Conservation (phyloP, 805 yeast genomes). For the Candida montana region DNA sequence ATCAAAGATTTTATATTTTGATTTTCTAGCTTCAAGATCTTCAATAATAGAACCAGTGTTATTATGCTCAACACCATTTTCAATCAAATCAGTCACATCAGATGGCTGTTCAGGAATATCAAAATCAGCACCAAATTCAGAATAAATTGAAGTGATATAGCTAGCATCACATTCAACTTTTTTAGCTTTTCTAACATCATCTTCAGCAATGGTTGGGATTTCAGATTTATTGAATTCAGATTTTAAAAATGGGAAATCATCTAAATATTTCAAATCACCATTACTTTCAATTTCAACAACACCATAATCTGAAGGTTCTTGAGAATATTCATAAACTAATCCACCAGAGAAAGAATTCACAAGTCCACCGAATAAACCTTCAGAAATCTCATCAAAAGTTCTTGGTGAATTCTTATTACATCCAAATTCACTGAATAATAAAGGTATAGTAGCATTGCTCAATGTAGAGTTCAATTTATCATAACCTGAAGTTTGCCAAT, state of each 20-base stretch:
- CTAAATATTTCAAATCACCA: constrained; percentile 34
- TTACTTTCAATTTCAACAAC: constrained; percentile 50
- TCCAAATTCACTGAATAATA: constrained; percentile 75
- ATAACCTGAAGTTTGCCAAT: constrained; percentile 70
- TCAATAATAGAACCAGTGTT: constrained; percentile 40
- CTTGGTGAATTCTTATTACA: constrained; percentile 77
- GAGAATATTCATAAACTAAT: constrained; percentile 83
- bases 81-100: constrained; percentile 38
- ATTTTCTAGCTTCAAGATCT: constrained; percentile 31
- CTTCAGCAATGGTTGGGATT: constrained; percentile 34
- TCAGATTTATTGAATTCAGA: constrained; percentile 33
- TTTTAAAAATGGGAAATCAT: constrained; percentile 49
- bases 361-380: constrained; percentile 65
- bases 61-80: constrained; percentile 41
- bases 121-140: constrained; percentile 42
- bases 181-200: constrained; percentile 28
- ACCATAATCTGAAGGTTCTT: constrained; percentile 76
- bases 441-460: constrained; percentile 56
- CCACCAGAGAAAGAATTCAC: constrained; percentile 76
- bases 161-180: constrained; percentile 37
- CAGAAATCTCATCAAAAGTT: constrained; percentile 73
- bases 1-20: constrained; percentile 37
- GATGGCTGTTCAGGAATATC: constrained; percentile 43
- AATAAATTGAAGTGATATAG: constrained; percentile 30
- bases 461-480: constrained; percentile 50